phyloP scores from a whole-genome alignment of 2,329 filamentous ascomycete genomes.

The Verticillium klebahnii region DNA sequence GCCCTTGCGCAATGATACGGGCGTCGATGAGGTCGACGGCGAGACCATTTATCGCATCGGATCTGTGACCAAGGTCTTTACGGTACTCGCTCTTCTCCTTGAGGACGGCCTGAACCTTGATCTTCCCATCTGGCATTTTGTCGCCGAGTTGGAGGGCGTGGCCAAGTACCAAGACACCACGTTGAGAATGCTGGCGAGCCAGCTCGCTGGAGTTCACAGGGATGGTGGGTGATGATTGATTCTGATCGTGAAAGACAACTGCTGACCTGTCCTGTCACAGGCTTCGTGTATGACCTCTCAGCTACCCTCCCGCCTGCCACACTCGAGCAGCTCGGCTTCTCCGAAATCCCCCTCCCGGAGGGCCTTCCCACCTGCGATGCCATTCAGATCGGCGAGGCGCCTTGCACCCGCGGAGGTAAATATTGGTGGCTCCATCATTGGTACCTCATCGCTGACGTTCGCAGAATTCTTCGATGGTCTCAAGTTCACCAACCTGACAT shows the following conservation, averaged over 20 bases:
- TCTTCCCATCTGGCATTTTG: constrained; percentile 3
- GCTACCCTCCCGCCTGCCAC: constrained; percentile 1
- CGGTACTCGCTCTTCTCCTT: constrained; percentile 26
- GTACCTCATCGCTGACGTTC: neutral
- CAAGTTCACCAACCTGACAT: constrained; percentile 11
- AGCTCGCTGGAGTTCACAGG: constrained; percentile 11
- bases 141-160: constrained; percentile 18
- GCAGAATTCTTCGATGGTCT: constrained; percentile 14
- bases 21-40: constrained; percentile 23
- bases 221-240: constrained; percentile 8
- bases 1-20: constrained; percentile 9
- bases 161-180: constrained; percentile 19
- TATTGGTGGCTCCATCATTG: neutral
- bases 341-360: constrained; percentile 2
- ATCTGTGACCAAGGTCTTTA: constrained; percentile 37
- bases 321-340: constrained; percentile 7
- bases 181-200: constrained; percentile 12
- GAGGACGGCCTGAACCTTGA: constrained; percentile 17
- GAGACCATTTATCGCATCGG: constrained; percentile 38
- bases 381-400: constrained; percentile 1
- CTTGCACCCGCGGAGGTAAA: constrained; percentile 7
- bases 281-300: constrained; percentile 9
- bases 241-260: too few relatives aligned
- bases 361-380: constrained; percentile 12
- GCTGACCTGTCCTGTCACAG: neutral